phyloP scores from a whole-genome alignment of 106 monocot species.

The Chionographis japonica region DNA sequence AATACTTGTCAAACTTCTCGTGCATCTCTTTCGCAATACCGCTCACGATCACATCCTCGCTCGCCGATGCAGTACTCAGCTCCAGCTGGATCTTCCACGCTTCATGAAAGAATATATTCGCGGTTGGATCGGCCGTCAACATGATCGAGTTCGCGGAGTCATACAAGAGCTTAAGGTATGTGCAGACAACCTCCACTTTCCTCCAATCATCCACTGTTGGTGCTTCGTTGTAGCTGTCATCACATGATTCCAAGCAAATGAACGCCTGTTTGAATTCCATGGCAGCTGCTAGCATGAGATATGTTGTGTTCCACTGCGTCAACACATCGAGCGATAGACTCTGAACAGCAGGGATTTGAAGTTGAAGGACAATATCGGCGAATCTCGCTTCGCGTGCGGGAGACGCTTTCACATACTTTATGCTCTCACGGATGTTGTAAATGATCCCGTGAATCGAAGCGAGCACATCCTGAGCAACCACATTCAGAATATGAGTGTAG shows the following conservation, averaged over 20 bases:
- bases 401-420: conserved; percentile 87
- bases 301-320: conserved; percentile 85
- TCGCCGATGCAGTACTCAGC: conserved; percentile 32
- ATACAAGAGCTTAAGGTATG: conserved; percentile 62
- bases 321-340: conserved; percentile 63
- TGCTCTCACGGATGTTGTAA: conserved; percentile 84
- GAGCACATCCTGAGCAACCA: conserved; percentile 75
- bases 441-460: conserved; percentile 84
- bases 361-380: conserved; percentile 65
- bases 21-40: conserved; percentile 40
- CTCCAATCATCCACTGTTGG: conserved; percentile 86
- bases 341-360: conserved; percentile 50
- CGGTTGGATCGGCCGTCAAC: conserved; percentile 49
- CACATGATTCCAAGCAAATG: conserved; percentile 66
- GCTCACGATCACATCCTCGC: conserved; percentile 29
- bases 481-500: conserved; percentile 73
- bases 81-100: conserved; percentile 89
- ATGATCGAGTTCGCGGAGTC: conserved; percentile 71
- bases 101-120: conserved; percentile 88
- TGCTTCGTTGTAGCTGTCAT: conserved; percentile 84
- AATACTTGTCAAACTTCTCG: conserved; percentile 66
- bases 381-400: conserved; percentile 69
- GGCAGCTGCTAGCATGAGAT: conserved; percentile 76
- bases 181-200: conserved; percentile 77
- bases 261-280: conserved; percentile 79